Evolutionary conservation across 78 protist species (phyloP).

Genomic region (slime mould (Dictyostelium discoideum)): DNA sequence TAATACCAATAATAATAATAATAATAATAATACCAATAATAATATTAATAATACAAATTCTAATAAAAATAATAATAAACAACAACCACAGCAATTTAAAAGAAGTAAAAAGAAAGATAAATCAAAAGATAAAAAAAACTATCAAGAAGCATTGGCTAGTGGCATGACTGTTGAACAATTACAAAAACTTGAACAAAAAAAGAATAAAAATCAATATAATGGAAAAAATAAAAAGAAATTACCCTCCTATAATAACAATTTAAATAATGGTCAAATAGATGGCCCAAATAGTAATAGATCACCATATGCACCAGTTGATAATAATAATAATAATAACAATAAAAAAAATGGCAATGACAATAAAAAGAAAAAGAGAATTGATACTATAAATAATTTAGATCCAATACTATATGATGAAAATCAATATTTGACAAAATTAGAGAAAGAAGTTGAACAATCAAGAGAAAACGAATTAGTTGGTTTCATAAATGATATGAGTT

Average conservation of each 20-base stretch:
- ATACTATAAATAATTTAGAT: neutral
- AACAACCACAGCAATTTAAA: neutral
- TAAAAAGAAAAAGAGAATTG: neutral
- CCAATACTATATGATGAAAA: neutral
- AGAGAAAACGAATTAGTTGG: slow-evolving; percentile 11
- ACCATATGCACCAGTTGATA: neutral
- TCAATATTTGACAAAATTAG: neutral
- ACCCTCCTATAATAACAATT: neutral
- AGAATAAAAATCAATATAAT: neutral
- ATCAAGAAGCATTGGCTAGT: neutral
- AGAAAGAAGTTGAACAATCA: neutral
- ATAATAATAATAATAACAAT: neutral
- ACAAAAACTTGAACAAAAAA: slow-evolving; percentile 2
- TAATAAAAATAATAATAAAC: slow-evolving; percentile 5
- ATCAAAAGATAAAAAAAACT: slow-evolving; percentile 17
- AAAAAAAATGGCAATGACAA: neutral
- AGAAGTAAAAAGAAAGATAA: slow-evolving; percentile 69
- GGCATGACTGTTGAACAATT: neutral
- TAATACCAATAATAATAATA: neutral
- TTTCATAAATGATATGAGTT: slow-evolving; percentile 9
- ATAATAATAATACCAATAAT: neutral
- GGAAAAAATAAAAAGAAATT: neutral
- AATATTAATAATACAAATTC: neutral
- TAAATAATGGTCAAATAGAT: neutral
- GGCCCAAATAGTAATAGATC: neutral